Evolutionary conservation across 148 eudicot species (phyloP), one percentile per base, ranked within the genome.

Genomic region (Pouteria glomerata): DNA sequence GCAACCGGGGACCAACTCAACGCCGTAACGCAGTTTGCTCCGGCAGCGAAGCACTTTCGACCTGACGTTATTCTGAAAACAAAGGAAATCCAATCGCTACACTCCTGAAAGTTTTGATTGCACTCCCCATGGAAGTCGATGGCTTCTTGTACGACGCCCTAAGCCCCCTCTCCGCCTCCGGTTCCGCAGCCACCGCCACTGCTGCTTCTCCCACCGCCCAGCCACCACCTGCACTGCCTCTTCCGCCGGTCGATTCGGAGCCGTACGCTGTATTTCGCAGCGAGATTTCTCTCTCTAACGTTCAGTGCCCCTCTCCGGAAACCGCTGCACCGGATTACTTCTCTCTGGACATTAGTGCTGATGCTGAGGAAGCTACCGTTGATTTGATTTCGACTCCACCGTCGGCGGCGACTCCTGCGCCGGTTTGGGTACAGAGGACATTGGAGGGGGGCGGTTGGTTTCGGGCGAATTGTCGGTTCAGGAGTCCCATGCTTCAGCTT

Each of bases 401-500:
- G 59, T 37, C 57, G 51, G 61, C 57, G 14, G 35, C 42, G 27
- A 74, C 64, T 62, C 70, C 63, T 21, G 82, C 59, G 62, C 70
- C 31, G n/a, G 72, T 69, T 58, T 18, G 1, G 86, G 73, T 27
- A 51, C 73, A 42, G 93, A 73, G 83, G 79, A 79, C 71, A 63
- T 84, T 95, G 19, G 98, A 95, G 79, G 83, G 87, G 79, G 83
- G 87, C 29, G 84, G 85, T 24, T 95, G 98, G 98, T 95, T 95
- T 82, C 89, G 93, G 12, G 69, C 86, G 24, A 79, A 83, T 77
- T 89, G 85, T 47, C 85, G 88, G 68, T 89, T 91, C 60, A 91
- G 76, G 65, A 89, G 97, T 78, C 96, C 97, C 33, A 95, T 95
- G 98, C 87, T 95, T 76, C 91, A 90, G 81, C 96, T 95, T 57